Evolutionary conservation across 805 yeast genomes (phyloP).

Genomic region (Schwanniomyces yamadae): DNA sequence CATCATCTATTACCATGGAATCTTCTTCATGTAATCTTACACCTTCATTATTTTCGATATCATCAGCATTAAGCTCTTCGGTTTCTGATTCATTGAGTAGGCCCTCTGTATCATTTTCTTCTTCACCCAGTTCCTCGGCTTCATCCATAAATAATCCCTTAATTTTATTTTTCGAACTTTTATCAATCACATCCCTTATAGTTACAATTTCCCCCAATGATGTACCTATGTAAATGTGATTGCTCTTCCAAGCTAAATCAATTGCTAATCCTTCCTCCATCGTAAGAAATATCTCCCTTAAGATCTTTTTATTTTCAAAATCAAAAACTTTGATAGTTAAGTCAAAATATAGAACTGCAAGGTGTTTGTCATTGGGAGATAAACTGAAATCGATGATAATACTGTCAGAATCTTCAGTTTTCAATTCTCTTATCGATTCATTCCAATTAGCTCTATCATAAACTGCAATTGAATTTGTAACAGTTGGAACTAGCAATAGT

Average conservation of each 20-base stretch:
- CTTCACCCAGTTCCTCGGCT: constrained; percentile 22
- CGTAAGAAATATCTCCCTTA: constrained; percentile 12
- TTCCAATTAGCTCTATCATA: constrained; percentile 41
- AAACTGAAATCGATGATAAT: constrained; percentile 52
- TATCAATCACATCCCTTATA: constrained; percentile 2
- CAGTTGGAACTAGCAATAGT: constrained; percentile 64
- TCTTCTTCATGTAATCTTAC: constrained; percentile 29
- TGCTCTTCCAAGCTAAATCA: constrained; percentile 27
- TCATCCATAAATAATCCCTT: constrained; percentile 26
- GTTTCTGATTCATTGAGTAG: constrained; percentile 13
- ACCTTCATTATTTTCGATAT: constrained; percentile 2
- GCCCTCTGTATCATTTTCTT: constrained; percentile 21
- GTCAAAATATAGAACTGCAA: constrained; percentile 60
- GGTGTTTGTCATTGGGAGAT: constrained; percentile 58
- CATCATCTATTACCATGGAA: constrained; percentile 34
- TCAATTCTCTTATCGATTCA: constrained; percentile 12
- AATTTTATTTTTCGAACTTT: constrained; percentile 9
- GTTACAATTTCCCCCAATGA: constrained; percentile 31
- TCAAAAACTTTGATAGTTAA: constrained; percentile 59
- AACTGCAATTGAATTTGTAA: constrained; percentile 45
- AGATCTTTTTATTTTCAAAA: constrained; percentile 28
- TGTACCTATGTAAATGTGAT: constrained; percentile 41
- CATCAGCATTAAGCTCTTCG: constrained; percentile 11
- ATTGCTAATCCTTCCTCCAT: constrained; percentile 27
- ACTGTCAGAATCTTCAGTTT: constrained; percentile 12